Percentiles rank a stretch among this genome's conserved stretches.
Evolutionary conservation across 1,139 yeast genomes (phyloP).

Genomic region (Kazachstania sp.): DNA sequence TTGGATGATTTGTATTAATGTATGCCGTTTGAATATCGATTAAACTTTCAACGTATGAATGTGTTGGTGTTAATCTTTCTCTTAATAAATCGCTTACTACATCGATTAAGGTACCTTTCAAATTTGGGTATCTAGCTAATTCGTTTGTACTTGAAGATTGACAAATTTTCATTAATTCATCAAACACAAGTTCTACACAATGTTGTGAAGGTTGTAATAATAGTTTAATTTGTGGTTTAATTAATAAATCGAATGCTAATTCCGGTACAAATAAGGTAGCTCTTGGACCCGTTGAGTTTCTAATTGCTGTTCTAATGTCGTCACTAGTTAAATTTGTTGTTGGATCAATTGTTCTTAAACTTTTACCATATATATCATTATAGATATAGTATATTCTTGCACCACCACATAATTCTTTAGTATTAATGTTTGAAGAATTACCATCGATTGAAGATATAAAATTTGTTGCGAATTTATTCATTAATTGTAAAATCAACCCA

Average conservation of each 20-base stretch:
- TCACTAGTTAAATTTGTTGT: constrained; percentile 67
- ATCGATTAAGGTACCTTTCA: constrained; percentile 83
- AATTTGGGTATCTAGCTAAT: constrained; percentile 77
- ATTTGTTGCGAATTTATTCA: constrained; percentile 86
- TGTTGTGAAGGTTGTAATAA: constrained; percentile 84
- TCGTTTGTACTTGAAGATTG: constrained; percentile 85
- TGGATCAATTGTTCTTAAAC: constrained; percentile 73
- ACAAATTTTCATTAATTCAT: constrained; percentile 93
- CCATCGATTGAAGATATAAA: constrained; percentile 92
- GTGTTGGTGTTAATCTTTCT: constrained; percentile 90
- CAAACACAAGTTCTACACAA: constrained; percentile 94
- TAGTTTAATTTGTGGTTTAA: constrained; percentile 87
- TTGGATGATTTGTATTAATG: constrained; percentile 95
- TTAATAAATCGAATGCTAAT: constrained; percentile 87
- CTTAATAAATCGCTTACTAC: constrained; percentile 84
- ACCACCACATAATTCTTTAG: constrained; percentile 95
- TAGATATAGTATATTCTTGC: constrained; percentile 92
- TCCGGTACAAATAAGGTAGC: constrained; percentile 97
- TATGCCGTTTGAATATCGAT: constrained; percentile 92
- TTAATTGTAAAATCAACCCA: constrained; percentile 70
- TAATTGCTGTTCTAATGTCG: constrained; percentile 90
- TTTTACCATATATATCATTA: constrained; percentile 80
- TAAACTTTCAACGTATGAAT: constrained; percentile 82
- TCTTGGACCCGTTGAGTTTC: constrained; percentile 96
- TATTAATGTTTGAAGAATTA: constrained; percentile 71